Evolutionary conservation across 257 asterid species (phyloP).

Genomic region (Ocimum tenuiflorum): DNA sequence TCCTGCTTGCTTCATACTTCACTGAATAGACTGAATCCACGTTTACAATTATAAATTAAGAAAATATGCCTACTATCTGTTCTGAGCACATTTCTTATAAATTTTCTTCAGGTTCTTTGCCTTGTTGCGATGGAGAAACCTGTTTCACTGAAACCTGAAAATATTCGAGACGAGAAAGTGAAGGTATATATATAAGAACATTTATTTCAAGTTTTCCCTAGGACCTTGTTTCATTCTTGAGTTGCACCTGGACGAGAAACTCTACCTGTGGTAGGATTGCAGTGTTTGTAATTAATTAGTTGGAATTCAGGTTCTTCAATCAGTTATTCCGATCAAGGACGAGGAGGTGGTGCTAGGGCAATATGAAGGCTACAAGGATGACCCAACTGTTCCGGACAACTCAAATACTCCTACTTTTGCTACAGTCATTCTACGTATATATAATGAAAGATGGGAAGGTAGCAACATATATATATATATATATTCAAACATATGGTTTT

Average conservation of each 20-base stretch:
- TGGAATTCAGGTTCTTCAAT: conserved; percentile 77
- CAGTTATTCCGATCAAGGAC: conserved; percentile 72
- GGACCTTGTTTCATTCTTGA: too few relatives aligned
- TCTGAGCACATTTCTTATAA: background rate
- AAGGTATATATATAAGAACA: conserved; percentile 46
- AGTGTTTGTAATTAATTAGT: conserved; percentile 16
- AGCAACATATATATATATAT: too few relatives aligned
- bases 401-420: conserved; percentile 94
- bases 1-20: background rate
- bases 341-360: conserved; percentile 97
- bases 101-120: conserved; percentile 67
- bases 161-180: conserved; percentile 91
- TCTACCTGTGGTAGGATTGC: too few relatives aligned
- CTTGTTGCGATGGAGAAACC: conserved; percentile 97
- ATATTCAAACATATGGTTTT: too few relatives aligned
- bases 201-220: background rate
- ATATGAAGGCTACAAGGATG: conserved; percentile 88
- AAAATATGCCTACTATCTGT: background rate
- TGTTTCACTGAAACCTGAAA: conserved; percentile 70
- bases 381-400: conserved; percentile 82
- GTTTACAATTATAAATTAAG: too few relatives aligned
- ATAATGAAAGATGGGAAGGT: conserved; percentile 99
- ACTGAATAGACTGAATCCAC: too few relatives aligned
- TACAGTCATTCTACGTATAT: conserved; percentile 53
- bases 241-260: too few relatives aligned